Conservation (phyloP, 306 rosid species). For the Cucurbita ficifolia region DNA sequence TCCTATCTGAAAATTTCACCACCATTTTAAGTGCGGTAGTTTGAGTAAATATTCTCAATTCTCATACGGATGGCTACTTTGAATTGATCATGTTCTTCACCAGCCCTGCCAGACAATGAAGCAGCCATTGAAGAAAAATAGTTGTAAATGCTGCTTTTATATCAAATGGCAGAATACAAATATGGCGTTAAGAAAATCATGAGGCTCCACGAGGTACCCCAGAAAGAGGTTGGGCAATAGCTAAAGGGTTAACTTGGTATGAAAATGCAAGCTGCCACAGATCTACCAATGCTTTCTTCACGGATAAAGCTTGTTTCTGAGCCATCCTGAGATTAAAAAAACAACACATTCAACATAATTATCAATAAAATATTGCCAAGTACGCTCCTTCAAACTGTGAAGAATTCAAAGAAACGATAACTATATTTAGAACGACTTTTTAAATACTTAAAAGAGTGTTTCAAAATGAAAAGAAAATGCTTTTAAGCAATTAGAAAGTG, state of each 20-base stretch:
- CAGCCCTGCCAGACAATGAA: neutral
- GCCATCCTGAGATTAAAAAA: constrained; percentile 20
- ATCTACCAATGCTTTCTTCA: constrained; percentile 50
- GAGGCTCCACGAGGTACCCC: neutral
- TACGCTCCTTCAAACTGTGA: neutral
- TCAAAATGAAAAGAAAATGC: too few species aligned
- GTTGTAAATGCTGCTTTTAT: neutral
- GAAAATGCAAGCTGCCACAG: constrained; percentile 90
- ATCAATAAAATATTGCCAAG: neutral
- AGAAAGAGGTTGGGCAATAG: constrained; percentile 52
- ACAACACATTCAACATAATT: neutral
- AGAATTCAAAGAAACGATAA: neutral
- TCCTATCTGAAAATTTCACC: too few species aligned
- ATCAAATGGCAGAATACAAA: neutral
- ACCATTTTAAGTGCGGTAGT: too few species aligned
- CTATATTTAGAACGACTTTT: too few species aligned
- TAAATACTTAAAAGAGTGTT: too few species aligned
- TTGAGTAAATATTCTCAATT: too few species aligned
- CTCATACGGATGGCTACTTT: too few species aligned
- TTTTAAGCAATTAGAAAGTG: too few species aligned
- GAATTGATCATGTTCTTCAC: neutral
- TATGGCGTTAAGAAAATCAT: neutral
- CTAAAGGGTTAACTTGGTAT: constrained; percentile 76
- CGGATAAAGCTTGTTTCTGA: constrained; percentile 22
- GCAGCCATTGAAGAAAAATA: neutral